phyloP scores from a whole-genome alignment of 306 rosid species.

The Argentina anserina region DNA sequence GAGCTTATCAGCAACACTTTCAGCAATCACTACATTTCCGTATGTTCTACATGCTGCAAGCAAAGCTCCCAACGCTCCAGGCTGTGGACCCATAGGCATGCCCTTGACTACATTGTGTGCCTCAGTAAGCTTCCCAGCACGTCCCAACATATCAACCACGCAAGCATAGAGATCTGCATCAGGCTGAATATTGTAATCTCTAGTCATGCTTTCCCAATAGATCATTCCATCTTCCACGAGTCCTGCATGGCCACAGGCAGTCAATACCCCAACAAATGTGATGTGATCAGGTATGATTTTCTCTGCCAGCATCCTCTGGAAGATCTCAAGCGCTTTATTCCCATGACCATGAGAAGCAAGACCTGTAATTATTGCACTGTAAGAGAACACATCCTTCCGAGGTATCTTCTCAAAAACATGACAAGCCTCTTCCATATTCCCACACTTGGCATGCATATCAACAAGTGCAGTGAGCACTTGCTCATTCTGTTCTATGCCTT shows the following conservation, averaged over 20 bases:
- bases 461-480: slow-evolving; percentile 25
- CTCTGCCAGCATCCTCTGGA: slow-evolving; percentile 21
- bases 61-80: slow-evolving; percentile 25
- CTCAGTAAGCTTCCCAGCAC: slow-evolving; percentile 24
- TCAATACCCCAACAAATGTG: slow-evolving; percentile 27
- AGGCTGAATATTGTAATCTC: slow-evolving; percentile 20
- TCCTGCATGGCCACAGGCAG: slow-evolving; percentile 24
- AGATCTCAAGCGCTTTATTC: slow-evolving; percentile 21
- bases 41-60: slow-evolving; percentile 29
- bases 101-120: slow-evolving; percentile 13
- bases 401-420: slow-evolving; percentile 17
- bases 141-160: slow-evolving; percentile 26
- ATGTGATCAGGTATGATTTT: slow-evolving; percentile 20
- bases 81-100: slow-evolving; percentile 26
- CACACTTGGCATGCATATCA: slow-evolving; percentile 34
- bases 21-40: slow-evolving; percentile 23
- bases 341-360: slow-evolving; percentile 32
- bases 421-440: slow-evolving; percentile 20
- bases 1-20: slow-evolving; percentile 21
- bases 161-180: slow-evolving; percentile 20
- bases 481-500: slow-evolving; percentile 16
- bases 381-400: slow-evolving; percentile 12
- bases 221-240: slow-evolving; percentile 20
- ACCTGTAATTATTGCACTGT: slow-evolving; percentile 25
- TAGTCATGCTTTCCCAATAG: slow-evolving; percentile 25